phyloP scores from a whole-genome alignment of 352 stramenopile species.

The Phytophthora palmivora region DNA sequence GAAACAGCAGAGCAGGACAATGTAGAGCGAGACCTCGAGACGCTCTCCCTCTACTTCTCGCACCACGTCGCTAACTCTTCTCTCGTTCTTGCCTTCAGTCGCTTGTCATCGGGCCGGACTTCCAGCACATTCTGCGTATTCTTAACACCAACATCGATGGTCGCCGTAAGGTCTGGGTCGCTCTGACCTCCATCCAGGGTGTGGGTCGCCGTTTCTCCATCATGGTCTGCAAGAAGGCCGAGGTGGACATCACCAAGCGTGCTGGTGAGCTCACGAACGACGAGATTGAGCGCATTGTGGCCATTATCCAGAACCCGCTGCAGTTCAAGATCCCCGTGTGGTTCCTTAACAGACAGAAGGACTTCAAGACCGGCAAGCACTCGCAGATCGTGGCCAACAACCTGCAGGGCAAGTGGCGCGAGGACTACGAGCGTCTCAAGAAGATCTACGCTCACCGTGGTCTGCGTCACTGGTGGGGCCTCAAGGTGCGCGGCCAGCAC shows the following conservation, averaged over 20 bases:
- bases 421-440: slow-evolving; percentile 99
- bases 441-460: slow-evolving; percentile 99
- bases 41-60: neutral
- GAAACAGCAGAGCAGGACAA: slow-evolving; percentile 10
- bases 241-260: slow-evolving; percentile 99
- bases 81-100: slow-evolving; percentile 49
- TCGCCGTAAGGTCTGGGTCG: slow-evolving; percentile 94
- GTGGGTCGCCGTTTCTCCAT: slow-evolving; percentile 87
- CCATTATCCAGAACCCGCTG: slow-evolving; percentile 99
- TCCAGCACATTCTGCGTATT: slow-evolving; percentile 99
- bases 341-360: slow-evolving; percentile 99
- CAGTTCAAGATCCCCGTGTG: slow-evolving; percentile 99
- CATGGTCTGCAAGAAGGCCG: slow-evolving; percentile 99
- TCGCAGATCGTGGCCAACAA: slow-evolving; percentile 98
- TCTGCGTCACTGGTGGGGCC: slow-evolving; percentile 99
- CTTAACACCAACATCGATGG: slow-evolving; percentile 99
- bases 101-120: slow-evolving; percentile 95
- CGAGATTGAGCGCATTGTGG: slow-evolving; percentile 99
- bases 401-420: slow-evolving; percentile 98
- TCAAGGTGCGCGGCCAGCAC: slow-evolving; percentile 99
- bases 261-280: slow-evolving; percentile 98
- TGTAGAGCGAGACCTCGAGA: neutral
- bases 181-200: slow-evolving; percentile 87
- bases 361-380: slow-evolving; percentile 99
- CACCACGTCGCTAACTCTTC: slow-evolving; percentile 17